Evolutionary conservation across 176 grass and related monocot species (phyloP), one percentile per base, ranked within the genome.

Genomic region (bread wheat (Triticum aestivum)): DNA sequence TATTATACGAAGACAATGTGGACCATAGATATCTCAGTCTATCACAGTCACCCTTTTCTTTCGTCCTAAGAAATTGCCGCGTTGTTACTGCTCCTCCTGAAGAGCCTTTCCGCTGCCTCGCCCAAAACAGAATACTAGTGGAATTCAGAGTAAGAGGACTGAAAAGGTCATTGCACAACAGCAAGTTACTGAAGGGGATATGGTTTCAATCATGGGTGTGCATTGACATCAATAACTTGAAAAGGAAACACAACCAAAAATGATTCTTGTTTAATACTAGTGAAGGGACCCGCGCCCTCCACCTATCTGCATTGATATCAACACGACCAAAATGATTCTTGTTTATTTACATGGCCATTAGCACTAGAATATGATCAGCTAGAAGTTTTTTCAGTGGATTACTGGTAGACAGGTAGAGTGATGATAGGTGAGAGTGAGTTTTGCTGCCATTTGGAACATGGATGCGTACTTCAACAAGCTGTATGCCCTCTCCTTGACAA

Each of bases 151-250:
- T 12, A 3, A 30, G 29, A 30, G 29, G 29, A 30, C 29, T 30
- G 29, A 30, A 30, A 30, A 30, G 29, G 29, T 30, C 29, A 3
- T 30, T 30, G 29, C 29, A 30, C 29, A 30, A 30, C 2, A 30
- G 29, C 29, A 30, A 30, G 65, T 33, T 69, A 82, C 73, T 34
- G 26, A 75, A 33, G 69, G 79, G 79, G 64, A 58, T 83, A 86
- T 49, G 72, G 86, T 65, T 62, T 70, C n/a, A 54, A 7, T 18
- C 51, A 54, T 54, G 15, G 15, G 5, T 54, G 51, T 6, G 6
- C 51, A 18, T 54, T 54, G 51, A 54, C 51, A 54, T 54, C 15
- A 54, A 54, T 54, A 7, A 54, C 15, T 54, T 54, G 51, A 54
- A 54, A 54, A 54, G 5, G 51, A 54, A 54, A 54, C 51, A 54